Conservation (phyloP, 2,329 filamentous ascomycete genomes). For the Atkinsonella texensis region DNA sequence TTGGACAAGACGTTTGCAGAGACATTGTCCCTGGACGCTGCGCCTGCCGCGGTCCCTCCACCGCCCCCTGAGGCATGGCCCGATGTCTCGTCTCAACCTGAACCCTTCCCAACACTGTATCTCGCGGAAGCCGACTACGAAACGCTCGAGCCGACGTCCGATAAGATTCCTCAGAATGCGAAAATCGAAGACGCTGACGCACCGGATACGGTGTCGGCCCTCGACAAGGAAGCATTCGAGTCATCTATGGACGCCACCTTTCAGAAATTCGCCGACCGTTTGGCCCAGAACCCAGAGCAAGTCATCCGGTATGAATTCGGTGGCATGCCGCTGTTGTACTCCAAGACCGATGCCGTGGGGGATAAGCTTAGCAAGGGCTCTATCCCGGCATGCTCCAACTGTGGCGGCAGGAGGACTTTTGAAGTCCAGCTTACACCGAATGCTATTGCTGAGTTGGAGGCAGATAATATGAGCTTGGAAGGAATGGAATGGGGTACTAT, state of each 20-base stretch:
- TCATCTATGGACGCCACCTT: constrained; percentile 64
- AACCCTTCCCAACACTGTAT: constrained; percentile 64
- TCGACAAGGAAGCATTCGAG: constrained; percentile 64
- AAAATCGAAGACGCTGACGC: constrained; percentile 29
- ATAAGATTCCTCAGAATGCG: constrained; percentile 37
- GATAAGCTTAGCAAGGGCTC: constrained; percentile 41
- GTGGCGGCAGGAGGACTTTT: constrained; percentile 65
- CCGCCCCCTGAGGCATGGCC: constrained; percentile 64
- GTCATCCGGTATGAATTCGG: constrained; percentile 70
- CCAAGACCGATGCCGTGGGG: constrained; percentile 62
- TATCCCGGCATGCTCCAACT: constrained; percentile 67
- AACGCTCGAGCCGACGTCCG: constrained; percentile 53
- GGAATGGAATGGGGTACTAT: constrained; percentile 99
- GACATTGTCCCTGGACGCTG: constrained; percentile 60
- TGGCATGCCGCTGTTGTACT: constrained; percentile 68
- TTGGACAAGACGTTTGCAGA: constrained; percentile 57
- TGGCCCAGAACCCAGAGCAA: constrained; percentile 73
- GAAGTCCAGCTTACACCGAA: constrained; percentile 89
- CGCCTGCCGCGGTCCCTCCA: constrained; percentile 18
- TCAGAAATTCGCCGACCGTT: constrained; percentile 66
- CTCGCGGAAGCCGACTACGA: constrained; percentile 87
- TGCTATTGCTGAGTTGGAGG: constrained; percentile 79
- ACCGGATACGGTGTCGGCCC: constrained; percentile 26
- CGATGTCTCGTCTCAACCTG: constrained; percentile 46
- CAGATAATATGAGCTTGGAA: constrained; percentile 56